Percentiles rank a stretch among this genome's conserved stretches.
phyloP scores from a whole-genome alignment of 345 rosid species.

The Lumnitzera littorea region DNA sequence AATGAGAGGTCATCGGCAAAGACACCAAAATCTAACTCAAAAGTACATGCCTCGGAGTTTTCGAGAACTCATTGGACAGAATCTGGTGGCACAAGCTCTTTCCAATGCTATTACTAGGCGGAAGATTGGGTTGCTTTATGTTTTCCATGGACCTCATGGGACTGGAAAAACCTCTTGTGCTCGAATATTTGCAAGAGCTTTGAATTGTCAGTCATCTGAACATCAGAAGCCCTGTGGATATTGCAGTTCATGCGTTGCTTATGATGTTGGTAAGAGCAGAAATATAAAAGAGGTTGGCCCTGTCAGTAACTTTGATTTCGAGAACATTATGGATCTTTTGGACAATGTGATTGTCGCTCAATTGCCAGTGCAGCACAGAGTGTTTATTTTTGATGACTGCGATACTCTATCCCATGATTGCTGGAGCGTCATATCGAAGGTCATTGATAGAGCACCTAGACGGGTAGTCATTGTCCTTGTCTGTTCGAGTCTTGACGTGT shows the following conservation, averaged over 20 bases:
- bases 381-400: constrained; percentile 79
- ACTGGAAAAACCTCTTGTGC: constrained; percentile 97
- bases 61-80: constrained; percentile 80
- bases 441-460: constrained; percentile 74
- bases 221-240: constrained; percentile 71
- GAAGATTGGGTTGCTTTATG: constrained; percentile 84
- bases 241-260: constrained; percentile 71
- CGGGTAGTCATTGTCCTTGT: constrained; percentile 77
- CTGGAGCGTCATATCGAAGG: constrained; percentile 80
- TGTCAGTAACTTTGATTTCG: constrained; percentile 63
- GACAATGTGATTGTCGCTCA: constrained; percentile 52
- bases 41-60: constrained; percentile 75
- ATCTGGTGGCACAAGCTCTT: constrained; percentile 78
- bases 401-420: constrained; percentile 65
- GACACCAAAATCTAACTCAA: constrained; percentile 83
- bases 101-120: constrained; percentile 67
- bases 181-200: constrained; percentile 78
- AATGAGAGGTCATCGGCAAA: constrained; percentile 22
- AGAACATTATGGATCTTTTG: constrained; percentile 60
- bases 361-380: constrained; percentile 47
- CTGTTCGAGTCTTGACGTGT: constrained; percentile 77
- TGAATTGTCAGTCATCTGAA: constrained; percentile 77
- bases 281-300: constrained; percentile 80
- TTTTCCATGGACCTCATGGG: constrained; percentile 93
- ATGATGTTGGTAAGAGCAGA: constrained; percentile 62